phyloP scores from a whole-genome alignment of 169 alveolate genomes.

The Babesia caballi region DNA sequence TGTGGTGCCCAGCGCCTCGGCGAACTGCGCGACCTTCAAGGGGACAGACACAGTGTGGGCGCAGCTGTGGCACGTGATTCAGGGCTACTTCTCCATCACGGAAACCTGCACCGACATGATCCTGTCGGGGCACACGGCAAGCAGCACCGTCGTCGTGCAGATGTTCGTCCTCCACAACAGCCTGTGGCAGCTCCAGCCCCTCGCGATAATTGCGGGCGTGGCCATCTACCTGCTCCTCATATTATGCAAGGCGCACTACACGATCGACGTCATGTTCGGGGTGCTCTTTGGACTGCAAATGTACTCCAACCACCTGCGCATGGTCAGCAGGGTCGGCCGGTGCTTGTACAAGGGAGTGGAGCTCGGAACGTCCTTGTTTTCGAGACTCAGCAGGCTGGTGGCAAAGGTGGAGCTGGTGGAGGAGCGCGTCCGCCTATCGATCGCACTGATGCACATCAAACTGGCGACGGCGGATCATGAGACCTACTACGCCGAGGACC shows the following conservation, averaged over 20 bases:
- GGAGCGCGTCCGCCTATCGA: conserved; percentile 10
- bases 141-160: conserved; percentile 42
- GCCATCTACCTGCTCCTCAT: conserved; percentile 21
- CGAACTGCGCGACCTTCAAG: conserved; percentile 55
- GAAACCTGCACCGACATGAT: conserved; percentile 74
- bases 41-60: not conserved
- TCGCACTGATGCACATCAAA: conserved; percentile 12
- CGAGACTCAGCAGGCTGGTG: not conserved
- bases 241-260: conserved; percentile 69
- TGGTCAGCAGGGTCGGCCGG: not conserved
- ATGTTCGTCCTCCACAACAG: conserved; percentile 48
- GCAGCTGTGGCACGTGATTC: conserved; percentile 24
- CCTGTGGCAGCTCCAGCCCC: conserved; percentile 34
- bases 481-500: not conserved
- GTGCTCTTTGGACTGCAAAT: conserved; percentile 37
- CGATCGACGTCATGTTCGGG: conserved; percentile 77
- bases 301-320: conserved; percentile 20
- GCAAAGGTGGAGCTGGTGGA: conserved; percentile 31
- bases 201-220: conserved; percentile 11
- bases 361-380: not conserved
- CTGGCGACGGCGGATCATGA: not conserved
- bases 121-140: conserved; percentile 76
- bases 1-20: conserved; percentile 66
- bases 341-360: not conserved
- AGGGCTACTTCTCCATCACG: conserved; percentile 54